These are phyloP conservation scores for Sporothrix curviconia DNA, from an alignment of 2,329 filamentous ascomycete species.

Conservation along the genomic window DNA sequence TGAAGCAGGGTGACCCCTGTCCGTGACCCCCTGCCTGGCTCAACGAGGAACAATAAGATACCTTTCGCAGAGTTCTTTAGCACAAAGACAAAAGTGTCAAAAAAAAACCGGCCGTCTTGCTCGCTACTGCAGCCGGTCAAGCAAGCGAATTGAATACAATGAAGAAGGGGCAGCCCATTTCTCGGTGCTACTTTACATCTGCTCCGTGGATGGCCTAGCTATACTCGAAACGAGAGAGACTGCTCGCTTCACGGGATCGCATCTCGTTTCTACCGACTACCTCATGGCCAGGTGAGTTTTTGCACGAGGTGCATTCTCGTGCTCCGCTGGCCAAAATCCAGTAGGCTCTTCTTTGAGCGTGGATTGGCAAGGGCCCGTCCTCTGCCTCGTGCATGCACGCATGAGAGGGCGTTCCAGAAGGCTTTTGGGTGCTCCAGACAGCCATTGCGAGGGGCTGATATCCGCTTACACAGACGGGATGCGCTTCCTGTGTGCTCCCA, in stretches of 20 bases:
- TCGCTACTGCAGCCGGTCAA: background rate
- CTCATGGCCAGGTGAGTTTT: background rate
- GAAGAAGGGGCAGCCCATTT: no score
- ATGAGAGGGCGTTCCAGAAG: no score
- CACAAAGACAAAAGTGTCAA: background rate
- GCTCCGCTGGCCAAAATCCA: background rate
- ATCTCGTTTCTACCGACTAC: background rate
- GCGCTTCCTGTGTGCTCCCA: background rate
- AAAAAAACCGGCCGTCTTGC: background rate
- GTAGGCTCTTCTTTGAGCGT: background rate
- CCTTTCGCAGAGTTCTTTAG: no score
- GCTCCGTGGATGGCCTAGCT: background rate
- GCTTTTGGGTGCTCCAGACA: no score
- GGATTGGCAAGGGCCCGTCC: background rate
- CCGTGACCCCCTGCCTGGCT: constrained; percentile 5
- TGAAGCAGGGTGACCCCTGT: constrained; percentile 9
- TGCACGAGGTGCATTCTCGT: background rate
- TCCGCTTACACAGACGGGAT: background rate
- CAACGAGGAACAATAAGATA: background rate
- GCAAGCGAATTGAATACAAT: no score
- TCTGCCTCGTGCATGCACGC: background rate
- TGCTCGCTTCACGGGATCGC: background rate
- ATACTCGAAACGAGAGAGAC: background rate
- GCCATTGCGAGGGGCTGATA: background rate
- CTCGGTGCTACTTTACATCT: background rate